A percentile compares a stretch with the other conserved stretches of the same genome.
Conservation (phyloP, 345 rosid genomes). For the Gossypium longicalyx region DNA sequence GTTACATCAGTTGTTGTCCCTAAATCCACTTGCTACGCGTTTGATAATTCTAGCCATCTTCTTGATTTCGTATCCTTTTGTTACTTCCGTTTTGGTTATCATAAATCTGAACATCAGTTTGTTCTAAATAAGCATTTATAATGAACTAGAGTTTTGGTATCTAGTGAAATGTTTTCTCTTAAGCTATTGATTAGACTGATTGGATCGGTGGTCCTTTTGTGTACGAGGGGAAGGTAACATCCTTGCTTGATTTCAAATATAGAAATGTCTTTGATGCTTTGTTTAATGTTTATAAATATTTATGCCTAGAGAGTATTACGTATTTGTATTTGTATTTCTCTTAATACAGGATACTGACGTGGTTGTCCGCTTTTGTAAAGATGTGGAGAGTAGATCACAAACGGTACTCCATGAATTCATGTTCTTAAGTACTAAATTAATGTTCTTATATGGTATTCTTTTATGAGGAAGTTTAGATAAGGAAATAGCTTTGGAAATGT, state of each 20-base stretch:
- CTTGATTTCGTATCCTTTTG: constrained; percentile 88
- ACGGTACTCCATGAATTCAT: constrained; percentile 47
- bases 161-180: constrained; percentile 35
- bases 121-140: not conserved
- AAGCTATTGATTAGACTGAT: constrained; percentile 51
- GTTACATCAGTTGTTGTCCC: constrained; percentile 54
- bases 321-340: constrained; percentile 3
- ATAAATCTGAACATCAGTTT: not conserved
- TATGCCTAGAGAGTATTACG: not conserved
- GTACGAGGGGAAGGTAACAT: constrained; percentile 61
- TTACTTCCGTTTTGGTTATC: not conserved
- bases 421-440: constrained; percentile 25
- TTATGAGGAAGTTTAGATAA: not conserved
- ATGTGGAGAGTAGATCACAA: constrained; percentile 80
- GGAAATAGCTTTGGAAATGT: not conserved
- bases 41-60: constrained; percentile 86
- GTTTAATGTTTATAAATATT: not conserved
- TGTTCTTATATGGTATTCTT: constrained; percentile 7
- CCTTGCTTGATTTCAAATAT: not conserved
- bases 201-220: constrained; percentile 63
- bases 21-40: constrained; percentile 65
- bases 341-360: constrained; percentile 59
- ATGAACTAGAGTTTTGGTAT: not conserved
- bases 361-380: constrained; percentile 86
- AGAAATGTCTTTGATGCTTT: not conserved